Conservation (phyloP, 1,284 basidiomycete species). For the Papiliotrema laurentii region DNA sequence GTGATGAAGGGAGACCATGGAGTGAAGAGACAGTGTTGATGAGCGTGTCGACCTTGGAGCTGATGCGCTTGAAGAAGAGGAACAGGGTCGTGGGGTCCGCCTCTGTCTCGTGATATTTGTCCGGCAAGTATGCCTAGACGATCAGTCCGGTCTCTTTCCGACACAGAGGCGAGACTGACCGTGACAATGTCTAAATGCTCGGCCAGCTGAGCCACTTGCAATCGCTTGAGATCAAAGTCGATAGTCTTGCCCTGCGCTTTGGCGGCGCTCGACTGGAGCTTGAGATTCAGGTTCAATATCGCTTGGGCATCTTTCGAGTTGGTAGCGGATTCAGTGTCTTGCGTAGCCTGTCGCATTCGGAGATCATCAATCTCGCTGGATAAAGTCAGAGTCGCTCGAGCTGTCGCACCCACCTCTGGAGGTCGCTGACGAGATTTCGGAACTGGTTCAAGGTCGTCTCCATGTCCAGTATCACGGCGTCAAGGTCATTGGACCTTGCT, state of each 20-base stretch:
- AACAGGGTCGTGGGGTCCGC: constrained; percentile 80
- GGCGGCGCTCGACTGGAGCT: constrained; percentile 77
- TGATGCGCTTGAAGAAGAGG: constrained; percentile 83
- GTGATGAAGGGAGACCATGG: constrained; percentile 73
- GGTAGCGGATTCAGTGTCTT: constrained; percentile 71
- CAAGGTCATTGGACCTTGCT: constrained; percentile 62
- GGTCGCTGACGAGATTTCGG: constrained; percentile 75
- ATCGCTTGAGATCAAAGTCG: constrained; percentile 75
- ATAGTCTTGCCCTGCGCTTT: constrained; percentile 85
- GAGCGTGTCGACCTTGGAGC: constrained; percentile 78
- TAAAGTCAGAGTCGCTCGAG: not conserved
- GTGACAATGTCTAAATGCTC: constrained; percentile 63
- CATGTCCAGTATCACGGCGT: constrained; percentile 75
- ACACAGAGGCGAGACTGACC: constrained; percentile 22
- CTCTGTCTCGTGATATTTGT: constrained; percentile 78
- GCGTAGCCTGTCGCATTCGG: constrained; percentile 74
- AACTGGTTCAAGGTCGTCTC: constrained; percentile 85
- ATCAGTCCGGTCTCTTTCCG: not conserved
- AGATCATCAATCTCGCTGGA: constrained; percentile 74
- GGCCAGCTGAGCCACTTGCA: constrained; percentile 74
- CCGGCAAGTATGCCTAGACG: constrained; percentile 71
- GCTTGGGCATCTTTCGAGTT: constrained; percentile 69
- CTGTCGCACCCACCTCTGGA: constrained; percentile 61
- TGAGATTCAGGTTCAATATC: constrained; percentile 87
- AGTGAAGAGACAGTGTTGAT: constrained; percentile 71